Base-by-base conservation (phyloP, 106 monocot species). In the Dioscorea zingiberensis region DNA sequence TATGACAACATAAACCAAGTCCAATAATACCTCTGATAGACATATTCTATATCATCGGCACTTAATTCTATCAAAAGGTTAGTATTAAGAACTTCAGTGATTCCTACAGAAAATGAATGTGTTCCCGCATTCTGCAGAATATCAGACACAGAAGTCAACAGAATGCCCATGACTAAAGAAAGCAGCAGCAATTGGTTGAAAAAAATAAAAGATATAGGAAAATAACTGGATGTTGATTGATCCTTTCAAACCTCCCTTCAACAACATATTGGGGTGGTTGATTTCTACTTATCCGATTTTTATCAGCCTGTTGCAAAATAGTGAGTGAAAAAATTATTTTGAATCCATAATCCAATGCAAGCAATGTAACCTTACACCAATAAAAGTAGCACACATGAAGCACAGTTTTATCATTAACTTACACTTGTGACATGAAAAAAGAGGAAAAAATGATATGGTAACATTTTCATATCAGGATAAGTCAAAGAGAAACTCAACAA, bases 31-130 rank as follows among this genome's bases (percentile, higher is more conserved):
- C 82, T 91, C 61, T 95, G 95, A 59, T 83, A 95, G 1, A 95
- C 85, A 83, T 91, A 95, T 53, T 97, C 80, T 21, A 97, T 85
- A 64, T 97, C 95, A 84, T 97, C 95, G 65, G 95, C 95, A 83
- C 81, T 83, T 28, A 97, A 66, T 76, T 97, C 91, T 70, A 97
- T 76, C 64, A 85, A 55, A 11, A 97, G 68, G 67, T 92, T 92
- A 32, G 83, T 88, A 69, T 92, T 97, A 17, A 91, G 83, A 60
- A 88, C 85, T 73, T 97, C 91, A 67, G 85, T 83, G 21, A 97
- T 81, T 58, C 95, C 95, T 17, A 91, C 75, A n/a, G 88, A 91
- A 81, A 92, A 97, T 64, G 95, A 74, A 77, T 88, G 83, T 59
- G 77, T 64, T 79, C 95, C 88, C 62, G 91, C 91, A 76, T 86